Conservation (phyloP, 805 yeast species). For the Candida michaelii region DNA sequence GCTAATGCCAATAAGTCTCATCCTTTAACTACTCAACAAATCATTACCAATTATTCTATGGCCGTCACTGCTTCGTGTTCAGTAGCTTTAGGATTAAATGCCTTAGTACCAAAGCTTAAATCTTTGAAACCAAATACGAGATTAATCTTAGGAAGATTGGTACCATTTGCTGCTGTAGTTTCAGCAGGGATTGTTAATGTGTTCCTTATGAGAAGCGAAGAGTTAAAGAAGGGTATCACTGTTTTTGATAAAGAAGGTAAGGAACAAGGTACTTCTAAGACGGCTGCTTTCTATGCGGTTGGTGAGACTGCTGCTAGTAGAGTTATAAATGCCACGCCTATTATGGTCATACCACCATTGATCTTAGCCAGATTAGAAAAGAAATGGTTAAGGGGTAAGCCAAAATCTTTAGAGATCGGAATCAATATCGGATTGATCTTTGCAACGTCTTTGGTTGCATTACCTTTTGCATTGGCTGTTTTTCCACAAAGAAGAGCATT, state of each 20-base stretch:
- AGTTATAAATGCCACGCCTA: conserved; percentile 94
- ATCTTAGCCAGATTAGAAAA: conserved; percentile 75
- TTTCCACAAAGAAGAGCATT: conserved; percentile 87
- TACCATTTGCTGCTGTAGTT: conserved; percentile 98
- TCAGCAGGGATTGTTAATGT: conserved; percentile 96
- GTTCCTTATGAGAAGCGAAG: conserved; percentile 95
- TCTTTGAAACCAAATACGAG: conserved; percentile 67
- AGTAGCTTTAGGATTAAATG: conserved; percentile 90
- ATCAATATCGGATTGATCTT: conserved; percentile 87
- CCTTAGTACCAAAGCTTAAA: conserved; percentile 83
- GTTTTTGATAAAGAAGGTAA: conserved; percentile 66
- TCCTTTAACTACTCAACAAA: conserved; percentile 77
- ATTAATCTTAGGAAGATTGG: conserved; percentile 76
- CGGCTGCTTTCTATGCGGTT: conserved; percentile 89
- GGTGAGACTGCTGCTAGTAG: conserved; percentile 96
- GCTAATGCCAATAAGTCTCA: conserved; percentile 96
- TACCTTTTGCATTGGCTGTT: conserved; percentile 93
- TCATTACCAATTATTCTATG: conserved; percentile 73
- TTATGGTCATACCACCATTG: conserved; percentile 96
- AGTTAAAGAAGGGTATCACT: conserved; percentile 78
- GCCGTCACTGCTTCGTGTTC: conserved; percentile 95
- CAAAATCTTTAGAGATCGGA: conserved; percentile 60
- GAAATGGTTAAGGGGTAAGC: conserved; percentile 62
- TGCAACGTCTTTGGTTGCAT: conserved; percentile 77
- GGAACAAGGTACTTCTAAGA: conserved; percentile 66